These are phyloP conservation scores for Tetratostichococcus sp. DNA, from an alignment of 139 green algal species.

Conservation along the genomic window DNA sequence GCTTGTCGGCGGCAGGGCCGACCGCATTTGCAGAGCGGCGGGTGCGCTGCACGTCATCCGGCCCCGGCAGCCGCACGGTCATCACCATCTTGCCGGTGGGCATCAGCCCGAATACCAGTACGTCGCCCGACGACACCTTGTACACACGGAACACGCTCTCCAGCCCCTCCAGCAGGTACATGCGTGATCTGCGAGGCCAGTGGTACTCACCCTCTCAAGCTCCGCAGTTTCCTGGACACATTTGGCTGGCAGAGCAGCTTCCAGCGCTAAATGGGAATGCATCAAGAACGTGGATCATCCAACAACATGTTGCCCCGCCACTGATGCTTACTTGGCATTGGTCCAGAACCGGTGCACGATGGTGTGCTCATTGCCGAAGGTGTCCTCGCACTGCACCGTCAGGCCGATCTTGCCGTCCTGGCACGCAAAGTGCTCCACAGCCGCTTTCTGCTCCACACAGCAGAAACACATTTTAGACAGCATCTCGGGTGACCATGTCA, in stretches of 20 bases:
- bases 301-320: too few species aligned
- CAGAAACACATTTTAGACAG: too few species aligned
- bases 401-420: slow-evolving; percentile 8
- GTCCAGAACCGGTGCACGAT: slow-evolving; percentile 28
- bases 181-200: slow-evolving; percentile 11
- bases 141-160: slow-evolving; percentile 14
- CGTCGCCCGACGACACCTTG: slow-evolving; percentile 34
- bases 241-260: too few species aligned
- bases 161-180: slow-evolving; percentile 52
- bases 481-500: too few species aligned
- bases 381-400: slow-evolving; percentile 9
- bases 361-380: slow-evolving; percentile 12
- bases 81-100: slow-evolving; percentile 22
- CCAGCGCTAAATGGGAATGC: too few species aligned
- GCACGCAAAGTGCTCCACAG: neutral
- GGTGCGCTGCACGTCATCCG: neutral
- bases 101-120: slow-evolving; percentile 35
- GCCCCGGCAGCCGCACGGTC: slow-evolving; percentile 10
- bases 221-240: too few species aligned
- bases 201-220: too few species aligned
- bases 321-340: neutral
- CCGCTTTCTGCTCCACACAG: neutral
- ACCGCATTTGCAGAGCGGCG: neutral
- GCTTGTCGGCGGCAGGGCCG: neutral
- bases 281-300: too few species aligned